Percentiles rank a stretch among this genome's conserved stretches.
These are phyloP conservation scores for Mycena sp. DNA, from an alignment of 1,284 basidiomycete species.

Conservation along the genomic window DNA sequence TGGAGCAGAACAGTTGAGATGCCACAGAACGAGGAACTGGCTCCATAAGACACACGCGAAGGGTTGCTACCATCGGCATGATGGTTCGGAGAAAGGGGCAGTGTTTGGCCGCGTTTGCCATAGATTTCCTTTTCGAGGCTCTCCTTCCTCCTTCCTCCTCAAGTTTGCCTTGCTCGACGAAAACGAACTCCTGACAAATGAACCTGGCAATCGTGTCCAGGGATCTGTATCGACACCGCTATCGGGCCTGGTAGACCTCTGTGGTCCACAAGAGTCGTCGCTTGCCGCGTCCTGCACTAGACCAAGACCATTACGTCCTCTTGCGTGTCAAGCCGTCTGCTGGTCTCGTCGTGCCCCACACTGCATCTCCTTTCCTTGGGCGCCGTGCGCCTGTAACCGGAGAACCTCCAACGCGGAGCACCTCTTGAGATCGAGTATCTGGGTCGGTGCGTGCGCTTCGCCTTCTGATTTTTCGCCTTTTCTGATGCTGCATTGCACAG, in stretches of 20 bases:
- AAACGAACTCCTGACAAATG: not conserved
- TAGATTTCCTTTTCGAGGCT: not conserved
- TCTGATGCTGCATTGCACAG: not conserved
- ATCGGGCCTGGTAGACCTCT: not conserved
- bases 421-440: not conserved
- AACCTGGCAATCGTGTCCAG: not conserved
- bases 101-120: not conserved
- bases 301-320: not conserved
- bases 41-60: no score
- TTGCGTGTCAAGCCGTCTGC: not conserved
- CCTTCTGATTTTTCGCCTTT: not conserved
- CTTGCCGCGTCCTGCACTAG: not conserved
- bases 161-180: not conserved
- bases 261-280: no score
- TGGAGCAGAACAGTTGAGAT: no score
- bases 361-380: not conserved
- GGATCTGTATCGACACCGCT: not conserved
- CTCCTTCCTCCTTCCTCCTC: no score
- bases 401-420: not conserved
- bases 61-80: no score
- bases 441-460: slow-evolving; percentile 6
- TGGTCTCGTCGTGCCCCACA: not conserved
- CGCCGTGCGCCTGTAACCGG: not conserved
- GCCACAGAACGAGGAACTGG: not conserved
- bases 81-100: not conserved